A percentile compares a stretch with the other conserved stretches of the same genome.
Evolutionary conservation across 108 stramenopile species (phyloP).

Genomic region (Pseudonitzschia pungens): DNA sequence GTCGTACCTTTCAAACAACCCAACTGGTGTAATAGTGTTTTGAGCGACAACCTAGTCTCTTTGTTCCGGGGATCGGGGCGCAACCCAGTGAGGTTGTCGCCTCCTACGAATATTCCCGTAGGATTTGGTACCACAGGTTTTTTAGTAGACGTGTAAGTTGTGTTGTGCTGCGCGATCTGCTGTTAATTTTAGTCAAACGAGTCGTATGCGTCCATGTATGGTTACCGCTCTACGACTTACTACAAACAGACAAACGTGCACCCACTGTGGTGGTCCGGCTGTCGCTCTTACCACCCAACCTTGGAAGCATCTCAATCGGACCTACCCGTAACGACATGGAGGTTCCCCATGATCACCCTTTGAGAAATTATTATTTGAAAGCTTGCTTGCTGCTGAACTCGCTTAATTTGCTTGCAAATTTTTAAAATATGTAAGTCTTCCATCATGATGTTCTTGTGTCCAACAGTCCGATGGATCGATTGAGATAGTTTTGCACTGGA

Average conservation of each 20-base stretch:
- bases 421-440: slow-evolving; percentile 10
- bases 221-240: slow-evolving; percentile 12
- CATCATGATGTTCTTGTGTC: too few species aligned
- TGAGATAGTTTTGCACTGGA: too few species aligned
- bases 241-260: not conserved
- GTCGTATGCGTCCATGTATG: not conserved
- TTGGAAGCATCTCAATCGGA: not conserved
- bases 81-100: too few species aligned
- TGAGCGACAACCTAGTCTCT: not conserved
- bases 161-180: not conserved
- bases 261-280: too few species aligned
- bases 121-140: not conserved
- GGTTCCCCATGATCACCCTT: too few species aligned
- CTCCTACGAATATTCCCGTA: not conserved
- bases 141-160: slow-evolving; percentile 15
- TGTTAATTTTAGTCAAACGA: not conserved
- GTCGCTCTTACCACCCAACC: not conserved
- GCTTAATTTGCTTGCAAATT: slow-evolving; percentile 21
- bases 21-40: not conserved
- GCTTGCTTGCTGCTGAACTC: slow-evolving; percentile 9
- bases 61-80: too few species aligned
- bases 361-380: not conserved
- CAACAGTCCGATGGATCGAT: too few species aligned
- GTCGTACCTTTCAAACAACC: not conserved
- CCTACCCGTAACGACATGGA: not conserved